Evolutionary conservation across 108 stramenopile species (phyloP).

Genomic region (Fragilaria radians): DNA sequence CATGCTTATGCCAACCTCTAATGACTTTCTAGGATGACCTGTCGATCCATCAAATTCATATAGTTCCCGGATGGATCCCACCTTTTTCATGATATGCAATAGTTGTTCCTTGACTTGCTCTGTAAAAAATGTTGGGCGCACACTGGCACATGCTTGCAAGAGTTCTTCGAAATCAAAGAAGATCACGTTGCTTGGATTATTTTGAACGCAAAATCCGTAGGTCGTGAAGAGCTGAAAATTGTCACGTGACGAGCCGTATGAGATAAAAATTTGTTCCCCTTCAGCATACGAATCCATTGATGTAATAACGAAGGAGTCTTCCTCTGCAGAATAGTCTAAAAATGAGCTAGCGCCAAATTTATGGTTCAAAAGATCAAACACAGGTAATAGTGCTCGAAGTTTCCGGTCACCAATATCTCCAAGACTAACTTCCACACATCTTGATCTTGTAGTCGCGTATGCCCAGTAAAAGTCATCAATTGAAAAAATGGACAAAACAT

Average conservation of each 20-base stretch:
- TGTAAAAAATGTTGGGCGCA: constrained; percentile 21
- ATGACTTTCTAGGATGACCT: background rate
- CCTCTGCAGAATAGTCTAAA: background rate
- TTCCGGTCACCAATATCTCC: background rate
- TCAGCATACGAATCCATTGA: constrained; percentile 1
- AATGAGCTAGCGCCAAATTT: constrained; percentile 1
- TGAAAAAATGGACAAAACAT: background rate
- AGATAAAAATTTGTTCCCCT: constrained; percentile 27
- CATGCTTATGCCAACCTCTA: background rate
- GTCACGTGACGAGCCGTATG: constrained; percentile 22
- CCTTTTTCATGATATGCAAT: background rate
- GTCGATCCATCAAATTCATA: background rate
- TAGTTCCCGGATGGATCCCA: background rate
- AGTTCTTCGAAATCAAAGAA: constrained; percentile 28
- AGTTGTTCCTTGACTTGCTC: constrained; percentile 7
- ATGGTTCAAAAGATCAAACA: constrained; percentile 11
- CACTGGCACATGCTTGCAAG: constrained; percentile 18
- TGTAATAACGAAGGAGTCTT: constrained; percentile 2
- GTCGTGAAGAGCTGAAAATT: constrained; percentile 22
- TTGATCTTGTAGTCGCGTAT: constrained; percentile 6
- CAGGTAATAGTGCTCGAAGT: constrained; percentile 5
- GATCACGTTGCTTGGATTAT: constrained; percentile 12
- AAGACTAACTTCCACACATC: background rate
- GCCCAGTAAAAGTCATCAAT: constrained; percentile 8
- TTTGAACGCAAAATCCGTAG: constrained; percentile 18